Conservation (phyloP, 345 rosid species). For the Limnanthes douglasii region DNA sequence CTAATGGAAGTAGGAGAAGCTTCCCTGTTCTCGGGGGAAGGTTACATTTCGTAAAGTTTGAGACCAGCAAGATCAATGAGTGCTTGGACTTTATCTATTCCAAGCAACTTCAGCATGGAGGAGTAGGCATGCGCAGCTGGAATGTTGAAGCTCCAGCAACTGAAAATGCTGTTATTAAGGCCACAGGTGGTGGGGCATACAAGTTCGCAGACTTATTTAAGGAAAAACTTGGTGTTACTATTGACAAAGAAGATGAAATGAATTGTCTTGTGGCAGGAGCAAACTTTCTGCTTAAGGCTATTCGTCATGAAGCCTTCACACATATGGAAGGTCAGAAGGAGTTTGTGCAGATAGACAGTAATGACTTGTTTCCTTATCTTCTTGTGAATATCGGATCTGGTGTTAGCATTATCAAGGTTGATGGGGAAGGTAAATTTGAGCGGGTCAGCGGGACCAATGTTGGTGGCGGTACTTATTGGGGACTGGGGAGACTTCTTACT, state of each 20-base stretch:
- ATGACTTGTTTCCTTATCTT: conserved; percentile 94
- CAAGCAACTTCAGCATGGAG: conserved; percentile 81
- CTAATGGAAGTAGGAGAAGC: conserved; percentile 74
- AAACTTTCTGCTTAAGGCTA: conserved; percentile 96
- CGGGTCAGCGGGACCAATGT: conserved; percentile 97
- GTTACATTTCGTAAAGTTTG: conserved; percentile 91
- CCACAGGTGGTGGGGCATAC: conserved; percentile 98
- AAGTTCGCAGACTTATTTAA: conserved; percentile 87
- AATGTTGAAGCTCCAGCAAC: conserved; percentile 19
- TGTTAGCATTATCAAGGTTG: conserved; percentile 98
- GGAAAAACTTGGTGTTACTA: conserved; percentile 88
- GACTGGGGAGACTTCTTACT: conserved; percentile 83
- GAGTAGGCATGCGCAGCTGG: conserved; percentile 16
- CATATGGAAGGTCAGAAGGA: conserved; percentile 91
- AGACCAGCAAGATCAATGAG: conserved; percentile 76
- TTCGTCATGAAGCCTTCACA: conserved; percentile 99
- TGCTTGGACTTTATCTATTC: conserved; percentile 91
- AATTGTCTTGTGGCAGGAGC: conserved; percentile 98
- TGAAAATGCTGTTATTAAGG: conserved; percentile 52
- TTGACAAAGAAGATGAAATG: conserved; percentile 99
- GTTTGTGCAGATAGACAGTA: conserved; percentile 84
- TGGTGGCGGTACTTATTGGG: conserved; percentile 99
- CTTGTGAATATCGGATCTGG: conserved; percentile 98
- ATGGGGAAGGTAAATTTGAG: conserved; percentile 93
- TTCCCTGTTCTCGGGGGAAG: conserved; percentile 97